These are phyloP conservation scores for Hypoxylon lenormandii DNA, from an alignment of 495 filamentous ascomycete species.

Conservation along the genomic window DNA sequence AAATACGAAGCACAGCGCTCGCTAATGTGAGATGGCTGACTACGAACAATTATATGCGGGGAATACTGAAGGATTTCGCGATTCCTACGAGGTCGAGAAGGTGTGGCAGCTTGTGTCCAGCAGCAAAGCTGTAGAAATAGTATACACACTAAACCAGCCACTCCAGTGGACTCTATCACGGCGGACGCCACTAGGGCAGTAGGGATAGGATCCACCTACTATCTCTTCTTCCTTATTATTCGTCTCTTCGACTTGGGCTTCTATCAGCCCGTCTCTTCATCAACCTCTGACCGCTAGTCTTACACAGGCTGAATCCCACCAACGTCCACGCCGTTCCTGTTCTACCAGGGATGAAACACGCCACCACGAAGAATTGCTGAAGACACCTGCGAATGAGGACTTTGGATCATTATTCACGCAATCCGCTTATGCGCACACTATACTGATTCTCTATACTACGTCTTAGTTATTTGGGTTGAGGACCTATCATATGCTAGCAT, in stretches of 20 bases:
- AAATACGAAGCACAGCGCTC: conserved; percentile 12
- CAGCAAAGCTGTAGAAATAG: not conserved
- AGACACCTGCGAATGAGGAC: conserved; percentile 1
- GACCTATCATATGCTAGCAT: not conserved
- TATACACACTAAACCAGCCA: conserved; percentile 25
- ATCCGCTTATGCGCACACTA: conserved; percentile 4
- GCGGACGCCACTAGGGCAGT: conserved; percentile 1
- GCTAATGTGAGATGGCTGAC: conserved; percentile 3
- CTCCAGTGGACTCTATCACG: not conserved
- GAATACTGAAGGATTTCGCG: not conserved
- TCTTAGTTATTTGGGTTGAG: too few relatives aligned
- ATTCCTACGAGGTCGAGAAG: not conserved
- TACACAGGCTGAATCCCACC: conserved; percentile 30
- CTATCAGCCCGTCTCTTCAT: conserved; percentile 17
- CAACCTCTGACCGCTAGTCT: conserved; percentile 36
- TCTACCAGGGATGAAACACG: conserved; percentile 13
- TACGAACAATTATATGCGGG: conserved; percentile 1
- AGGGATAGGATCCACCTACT: not conserved
- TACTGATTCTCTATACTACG: not conserved
- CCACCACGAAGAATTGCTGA: conserved; percentile 13
- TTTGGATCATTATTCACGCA: conserved; percentile 2
- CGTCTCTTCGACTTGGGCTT: conserved; percentile 4
- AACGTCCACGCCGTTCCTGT: conserved; percentile 21
- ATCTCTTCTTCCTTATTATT: conserved; percentile 33
- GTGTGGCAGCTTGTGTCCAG: not conserved